phyloP scores from a whole-genome alignment of 1,284 basidiomycete species.

The Irpex rosettiformis region DNA sequence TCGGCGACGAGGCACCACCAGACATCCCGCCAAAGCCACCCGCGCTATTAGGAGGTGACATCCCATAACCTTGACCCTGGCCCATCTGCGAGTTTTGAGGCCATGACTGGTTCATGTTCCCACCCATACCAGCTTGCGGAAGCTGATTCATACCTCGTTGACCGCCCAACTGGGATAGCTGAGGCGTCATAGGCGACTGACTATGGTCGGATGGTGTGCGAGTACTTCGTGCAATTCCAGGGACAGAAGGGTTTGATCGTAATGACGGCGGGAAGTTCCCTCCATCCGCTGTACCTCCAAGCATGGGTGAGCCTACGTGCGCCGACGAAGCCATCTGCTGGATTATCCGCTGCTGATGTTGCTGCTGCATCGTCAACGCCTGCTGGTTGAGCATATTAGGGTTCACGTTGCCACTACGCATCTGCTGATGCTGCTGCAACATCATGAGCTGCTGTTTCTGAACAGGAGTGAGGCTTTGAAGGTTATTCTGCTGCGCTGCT shows the following conservation, averaged over 20 bases:
- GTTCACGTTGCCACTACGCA: constrained; percentile 20
- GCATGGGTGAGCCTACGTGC: constrained; percentile 24
- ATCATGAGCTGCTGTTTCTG: constrained; percentile 34
- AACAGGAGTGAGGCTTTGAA: constrained; percentile 27
- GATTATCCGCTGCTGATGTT: constrained; percentile 38
- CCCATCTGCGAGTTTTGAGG: constrained; percentile 25
- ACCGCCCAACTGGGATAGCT: constrained; percentile 30
- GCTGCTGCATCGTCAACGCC: constrained; percentile 25
- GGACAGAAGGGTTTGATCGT: constrained; percentile 56
- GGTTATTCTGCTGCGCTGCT: constrained; percentile 25
- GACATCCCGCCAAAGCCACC: constrained; percentile 16
- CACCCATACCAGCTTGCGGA: constrained; percentile 17
- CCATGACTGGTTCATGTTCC: constrained; percentile 20
- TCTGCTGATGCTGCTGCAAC: constrained; percentile 30
- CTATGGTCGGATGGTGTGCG: constrained; percentile 65
- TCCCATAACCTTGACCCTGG: constrained; percentile 28
- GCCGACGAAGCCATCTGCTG: constrained; percentile 34
- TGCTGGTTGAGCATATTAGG: constrained; percentile 20
- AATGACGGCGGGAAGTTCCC: constrained; percentile 27
- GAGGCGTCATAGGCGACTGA: constrained; percentile 57
- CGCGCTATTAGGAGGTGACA: constrained; percentile 36
- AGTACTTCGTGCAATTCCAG: constrained; percentile 67
- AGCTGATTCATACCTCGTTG: constrained; percentile 42
- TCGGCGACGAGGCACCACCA: constrained; percentile 21
- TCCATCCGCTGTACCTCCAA: constrained; percentile 19